Evolutionary conservation across 345 rosid species (phyloP).

Genomic region (Atalantia buxifolia): DNA sequence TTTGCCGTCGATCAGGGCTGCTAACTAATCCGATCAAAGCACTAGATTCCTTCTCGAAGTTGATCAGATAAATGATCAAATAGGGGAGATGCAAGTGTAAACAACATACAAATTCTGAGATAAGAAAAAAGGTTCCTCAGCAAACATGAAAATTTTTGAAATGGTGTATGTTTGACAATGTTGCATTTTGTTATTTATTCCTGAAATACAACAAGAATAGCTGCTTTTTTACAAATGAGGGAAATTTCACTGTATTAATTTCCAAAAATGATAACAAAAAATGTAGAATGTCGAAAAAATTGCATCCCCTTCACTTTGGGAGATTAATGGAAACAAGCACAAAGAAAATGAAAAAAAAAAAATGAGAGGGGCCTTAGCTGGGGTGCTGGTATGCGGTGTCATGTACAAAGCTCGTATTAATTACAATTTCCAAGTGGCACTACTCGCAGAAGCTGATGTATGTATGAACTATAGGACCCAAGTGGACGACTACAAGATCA

Average conservation of each 20-base stretch:
- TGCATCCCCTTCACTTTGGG: conserved; percentile 22
- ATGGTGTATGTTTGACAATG: not conserved
- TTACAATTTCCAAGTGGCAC: conserved; percentile 43
- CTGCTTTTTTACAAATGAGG: not conserved
- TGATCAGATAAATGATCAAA: not conserved
- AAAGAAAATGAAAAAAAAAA: not conserved
- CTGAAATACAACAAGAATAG: not conserved
- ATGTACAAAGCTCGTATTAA: conserved; percentile 37
- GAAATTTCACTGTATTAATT: not conserved
- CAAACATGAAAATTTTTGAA: not conserved
- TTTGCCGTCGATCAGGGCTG: not conserved
- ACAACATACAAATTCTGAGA: not conserved
- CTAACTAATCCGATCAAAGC: not conserved
- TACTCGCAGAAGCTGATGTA: conserved; percentile 10
- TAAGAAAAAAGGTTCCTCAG: not conserved
- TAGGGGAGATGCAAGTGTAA: not conserved
- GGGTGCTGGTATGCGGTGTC: conserved; percentile 2
- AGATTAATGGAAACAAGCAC: conserved; percentile 11
- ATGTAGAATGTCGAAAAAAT: conserved; percentile 7
- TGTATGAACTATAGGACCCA: conserved; percentile 4
- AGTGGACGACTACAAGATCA: conserved; percentile 39
- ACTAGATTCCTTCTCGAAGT: not conserved
- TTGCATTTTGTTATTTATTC: not conserved
- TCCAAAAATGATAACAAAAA: conserved; percentile 9
- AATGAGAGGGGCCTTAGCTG: not conserved